These are phyloP conservation scores for Yarrowia sp. DNA, from an alignment of 805 yeast genomes.

Conservation along the genomic window DNA sequence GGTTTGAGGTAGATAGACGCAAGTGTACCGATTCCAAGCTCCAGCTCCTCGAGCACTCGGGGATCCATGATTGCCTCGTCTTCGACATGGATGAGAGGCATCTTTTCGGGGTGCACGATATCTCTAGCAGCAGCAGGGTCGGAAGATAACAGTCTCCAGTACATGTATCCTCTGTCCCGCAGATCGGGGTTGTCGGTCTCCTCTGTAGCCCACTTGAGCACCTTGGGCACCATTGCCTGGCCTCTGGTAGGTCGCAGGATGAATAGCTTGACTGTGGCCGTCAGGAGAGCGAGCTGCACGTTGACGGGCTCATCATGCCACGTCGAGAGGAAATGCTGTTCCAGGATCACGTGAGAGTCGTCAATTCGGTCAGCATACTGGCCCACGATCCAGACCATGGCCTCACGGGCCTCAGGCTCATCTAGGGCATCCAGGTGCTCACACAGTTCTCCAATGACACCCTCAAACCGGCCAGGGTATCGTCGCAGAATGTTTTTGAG, in stretches of 20 bases:
- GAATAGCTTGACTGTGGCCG: slow-evolving; percentile 76
- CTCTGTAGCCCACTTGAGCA: slow-evolving; percentile 74
- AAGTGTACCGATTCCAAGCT: slow-evolving; percentile 78
- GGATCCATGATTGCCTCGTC: slow-evolving; percentile 71
- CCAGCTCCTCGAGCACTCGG: slow-evolving; percentile 76
- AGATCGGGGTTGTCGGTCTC: slow-evolving; percentile 82
- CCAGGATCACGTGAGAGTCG: slow-evolving; percentile 54
- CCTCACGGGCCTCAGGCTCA: slow-evolving; percentile 79
- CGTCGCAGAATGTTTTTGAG: slow-evolving; percentile 77
- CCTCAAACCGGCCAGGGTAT: slow-evolving; percentile 66
- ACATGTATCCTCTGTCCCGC: slow-evolving; percentile 82
- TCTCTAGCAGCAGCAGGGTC: slow-evolving; percentile 56
- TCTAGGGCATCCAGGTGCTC: slow-evolving; percentile 60
- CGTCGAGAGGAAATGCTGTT: slow-evolving; percentile 52
- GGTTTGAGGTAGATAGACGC: slow-evolving; percentile 88
- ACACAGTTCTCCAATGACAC: slow-evolving; percentile 55
- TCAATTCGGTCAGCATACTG: slow-evolving; percentile 63
- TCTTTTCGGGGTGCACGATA: slow-evolving; percentile 62
- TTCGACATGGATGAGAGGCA: slow-evolving; percentile 70
- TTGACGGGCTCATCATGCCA: slow-evolving; percentile 72
- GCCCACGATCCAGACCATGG: slow-evolving; percentile 86
- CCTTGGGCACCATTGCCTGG: slow-evolving; percentile 62
- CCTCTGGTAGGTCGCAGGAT: slow-evolving; percentile 62
- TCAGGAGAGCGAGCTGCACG: slow-evolving; percentile 75
- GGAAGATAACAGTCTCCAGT: slow-evolving; percentile 78